phyloP scores from a whole-genome alignment of 1,284 basidiomycete genomes.

The Puccinia polysora region DNA sequence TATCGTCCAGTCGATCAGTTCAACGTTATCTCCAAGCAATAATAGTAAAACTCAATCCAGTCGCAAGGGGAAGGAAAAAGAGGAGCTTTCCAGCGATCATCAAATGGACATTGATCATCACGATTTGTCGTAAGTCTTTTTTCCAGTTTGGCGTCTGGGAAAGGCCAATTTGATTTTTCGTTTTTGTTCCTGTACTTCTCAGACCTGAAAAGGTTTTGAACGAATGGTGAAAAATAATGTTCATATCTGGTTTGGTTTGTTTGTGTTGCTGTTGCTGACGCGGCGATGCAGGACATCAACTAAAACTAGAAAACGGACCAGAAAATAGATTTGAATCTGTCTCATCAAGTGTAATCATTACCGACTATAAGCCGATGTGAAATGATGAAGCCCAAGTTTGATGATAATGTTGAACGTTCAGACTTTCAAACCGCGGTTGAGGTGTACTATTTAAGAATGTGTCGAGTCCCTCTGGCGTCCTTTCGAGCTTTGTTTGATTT shows the following conservation, averaged over 20 bases:
- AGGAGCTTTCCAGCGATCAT: slow-evolving; percentile 13
- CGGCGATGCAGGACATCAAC: neutral
- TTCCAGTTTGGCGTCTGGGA: too few species aligned
- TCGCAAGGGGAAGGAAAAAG: slow-evolving; percentile 17
- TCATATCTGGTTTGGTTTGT: neutral
- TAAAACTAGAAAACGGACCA: slow-evolving; percentile 15
- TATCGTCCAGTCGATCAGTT: neutral
- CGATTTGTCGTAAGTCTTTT: neutral
- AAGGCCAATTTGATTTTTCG: neutral
- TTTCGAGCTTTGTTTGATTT: too few species aligned
- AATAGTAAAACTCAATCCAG: neutral
- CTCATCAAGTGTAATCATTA: too few species aligned
- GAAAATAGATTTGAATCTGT: neutral
- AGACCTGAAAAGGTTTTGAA: too few species aligned
- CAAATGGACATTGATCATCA: slow-evolving; percentile 16
- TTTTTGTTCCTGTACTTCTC: neutral
- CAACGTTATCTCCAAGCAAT: neutral
- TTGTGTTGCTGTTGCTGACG: neutral
- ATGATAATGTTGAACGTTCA: too few species aligned
- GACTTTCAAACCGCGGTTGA: too few species aligned
- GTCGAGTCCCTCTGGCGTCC: too few species aligned
- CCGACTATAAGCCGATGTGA: too few species aligned
- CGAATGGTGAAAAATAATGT: too few species aligned
- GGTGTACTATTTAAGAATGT: too few species aligned
- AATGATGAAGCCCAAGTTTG: too few species aligned